Base-by-base conservation (phyloP, 495 filamentous ascomycete genomes). In the Astrothelium macrocarpum region DNA sequence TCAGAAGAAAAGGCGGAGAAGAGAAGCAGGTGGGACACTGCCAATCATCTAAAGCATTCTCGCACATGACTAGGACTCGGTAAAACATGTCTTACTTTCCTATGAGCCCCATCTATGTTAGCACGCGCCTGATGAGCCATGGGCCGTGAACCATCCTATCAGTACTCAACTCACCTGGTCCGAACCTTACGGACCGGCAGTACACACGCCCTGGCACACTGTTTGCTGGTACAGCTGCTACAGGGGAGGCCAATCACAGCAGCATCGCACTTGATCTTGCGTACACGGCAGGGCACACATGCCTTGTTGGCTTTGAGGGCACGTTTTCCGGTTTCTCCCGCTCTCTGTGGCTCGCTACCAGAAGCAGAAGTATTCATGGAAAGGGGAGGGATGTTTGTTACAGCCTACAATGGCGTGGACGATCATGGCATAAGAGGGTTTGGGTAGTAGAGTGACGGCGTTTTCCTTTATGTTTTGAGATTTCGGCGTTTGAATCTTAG, bases 241-340 rank as follows among this genome's bases (percentile, higher is more conserved):
- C 65, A 66, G 42, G 65, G 65, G 36, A 66, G 32, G 43, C 65
- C 65, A 43, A 59, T 63, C 65, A 26, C 32, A 18, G 61, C 61
- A 23, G 65, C 60, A 64, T 66, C 62, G 65, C 65, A 66, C 59
- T 66, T 66, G 61, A 66, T 32, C 61, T 66, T 66, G 60, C 65
- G 65, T 45, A 43, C 32, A 49, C 43, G 34, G 60, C 60, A 62
- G 34, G 32, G 34, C 60, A 39, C 43, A 45, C 60, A 62, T 12
- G 60, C 60, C 43, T 62, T 62, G 60, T 39, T 43, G 32, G 60
- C 60, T 62, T 45, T 62, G 60, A 49, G 60, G 60, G 49, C 49
- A 56, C 49, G 49, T 56, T 56, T 56, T 29, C 49, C 49, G 49
- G 25, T 56, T 56, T 56, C 49, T 56, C 49, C 25, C 49, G 49